These are phyloP conservation scores for Miamiensis avidus DNA, from an alignment of 169 alveolate genomes.

Conservation along the genomic window DNA sequence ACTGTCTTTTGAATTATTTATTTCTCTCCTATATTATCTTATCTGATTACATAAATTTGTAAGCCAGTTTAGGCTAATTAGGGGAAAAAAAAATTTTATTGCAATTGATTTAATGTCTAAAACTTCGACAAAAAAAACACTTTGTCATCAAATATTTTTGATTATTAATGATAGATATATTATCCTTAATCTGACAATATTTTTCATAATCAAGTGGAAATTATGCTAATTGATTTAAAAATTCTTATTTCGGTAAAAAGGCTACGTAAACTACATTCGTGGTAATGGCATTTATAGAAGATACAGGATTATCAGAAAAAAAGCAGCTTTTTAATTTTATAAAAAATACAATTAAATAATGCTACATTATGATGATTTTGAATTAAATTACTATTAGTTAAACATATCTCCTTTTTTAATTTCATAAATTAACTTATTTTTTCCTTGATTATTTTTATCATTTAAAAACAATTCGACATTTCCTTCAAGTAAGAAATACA, in stretches of 20 bases:
- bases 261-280: background rate
- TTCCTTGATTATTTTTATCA: background rate
- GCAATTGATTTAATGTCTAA: background rate
- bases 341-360: too few species aligned
- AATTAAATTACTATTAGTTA: background rate
- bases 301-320: background rate
- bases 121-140: background rate
- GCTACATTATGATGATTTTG: background rate
- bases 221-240: too few species aligned
- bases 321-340: background rate
- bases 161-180: too few species aligned
- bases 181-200: background rate
- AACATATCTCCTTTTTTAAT: background rate
- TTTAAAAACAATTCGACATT: too few species aligned
- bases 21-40: background rate
- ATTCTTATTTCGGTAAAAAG: background rate
- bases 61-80: too few species aligned
- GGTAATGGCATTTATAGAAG: background rate
- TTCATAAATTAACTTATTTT: too few species aligned
- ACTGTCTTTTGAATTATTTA: background rate
- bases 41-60: background rate
- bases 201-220: background rate
- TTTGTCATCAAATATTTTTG: background rate
- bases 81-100: background rate
- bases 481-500: background rate